These are phyloP conservation scores for Pythium grandisporangium DNA, from an alignment of 352 stramenopile genomes.

Conservation along the genomic window DNA sequence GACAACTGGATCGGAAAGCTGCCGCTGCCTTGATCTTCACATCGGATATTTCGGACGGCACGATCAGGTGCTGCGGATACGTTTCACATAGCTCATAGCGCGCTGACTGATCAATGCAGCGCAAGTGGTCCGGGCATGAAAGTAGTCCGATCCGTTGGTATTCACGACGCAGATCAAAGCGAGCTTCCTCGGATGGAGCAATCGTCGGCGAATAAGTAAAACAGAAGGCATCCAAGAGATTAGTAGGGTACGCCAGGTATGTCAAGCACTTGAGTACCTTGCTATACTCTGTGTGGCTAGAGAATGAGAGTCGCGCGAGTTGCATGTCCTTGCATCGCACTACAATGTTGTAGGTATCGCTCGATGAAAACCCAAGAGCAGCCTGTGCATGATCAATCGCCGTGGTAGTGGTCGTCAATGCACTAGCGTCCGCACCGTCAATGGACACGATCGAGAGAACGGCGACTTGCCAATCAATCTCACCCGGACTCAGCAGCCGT, in stretches of 20 bases:
- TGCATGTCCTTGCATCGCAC: conserved; percentile 79
- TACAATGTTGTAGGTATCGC: conserved; percentile 53
- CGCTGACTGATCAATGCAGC: conserved; percentile 68
- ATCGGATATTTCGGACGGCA: conserved; percentile 89
- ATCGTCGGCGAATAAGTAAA: conserved; percentile 67
- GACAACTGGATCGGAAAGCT: conserved; percentile 57
- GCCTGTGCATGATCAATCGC: conserved; percentile 52
- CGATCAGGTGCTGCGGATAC: conserved; percentile 92
- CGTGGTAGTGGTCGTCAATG: conserved; percentile 9
- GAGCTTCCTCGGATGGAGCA: conserved; percentile 62
- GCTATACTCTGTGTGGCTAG: conserved; percentile 62
- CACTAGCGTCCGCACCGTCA: conserved; percentile 34
- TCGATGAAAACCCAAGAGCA: conserved; percentile 38
- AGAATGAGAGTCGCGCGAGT: conserved; percentile 51
- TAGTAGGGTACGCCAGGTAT: conserved; percentile 62
- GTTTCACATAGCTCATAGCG: conserved; percentile 88
- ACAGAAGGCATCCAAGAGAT: conserved; percentile 73
- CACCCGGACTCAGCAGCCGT: conserved; percentile 25
- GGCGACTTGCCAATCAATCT: conserved; percentile 70
- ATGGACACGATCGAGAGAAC: conserved; percentile 69
- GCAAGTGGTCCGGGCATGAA: conserved; percentile 42
- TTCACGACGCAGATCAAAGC: conserved; percentile 72
- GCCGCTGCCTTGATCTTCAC: conserved; percentile 68
- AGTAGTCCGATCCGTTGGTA: conserved; percentile 75
- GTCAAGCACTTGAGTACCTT: conserved; percentile 73